Conservation (phyloP, 805 yeast species). For the Lachancea sp. region DNA sequence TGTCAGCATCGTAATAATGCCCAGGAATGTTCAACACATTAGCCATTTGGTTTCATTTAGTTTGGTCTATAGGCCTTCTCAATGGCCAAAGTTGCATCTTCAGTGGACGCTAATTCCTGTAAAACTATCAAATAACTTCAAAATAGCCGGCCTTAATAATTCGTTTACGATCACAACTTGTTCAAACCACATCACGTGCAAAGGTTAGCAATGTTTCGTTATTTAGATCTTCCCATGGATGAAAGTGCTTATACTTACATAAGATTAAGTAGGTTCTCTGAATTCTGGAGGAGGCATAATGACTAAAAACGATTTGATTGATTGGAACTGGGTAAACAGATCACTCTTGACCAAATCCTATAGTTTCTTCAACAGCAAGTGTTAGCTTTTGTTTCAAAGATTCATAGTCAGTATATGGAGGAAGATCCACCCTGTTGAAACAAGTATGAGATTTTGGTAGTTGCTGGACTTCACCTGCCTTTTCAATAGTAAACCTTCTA, state of each 20-base stretch:
- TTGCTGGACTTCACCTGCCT: constrained; percentile 91
- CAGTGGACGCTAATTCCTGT: not conserved
- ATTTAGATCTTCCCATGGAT: not conserved
- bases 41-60: not conserved
- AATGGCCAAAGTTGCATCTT: not conserved
- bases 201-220: too few species aligned
- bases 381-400: constrained; percentile 83
- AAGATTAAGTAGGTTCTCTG: not conserved
- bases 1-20: constrained; percentile 23
- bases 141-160: too few species aligned
- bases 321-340: not conserved
- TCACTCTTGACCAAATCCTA: constrained; percentile 96
- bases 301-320: too few species aligned
- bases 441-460: constrained; percentile 97
- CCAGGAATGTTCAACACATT: constrained; percentile 22
- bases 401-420: constrained; percentile 83
- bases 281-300: constrained; percentile 1
- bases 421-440: constrained; percentile 97
- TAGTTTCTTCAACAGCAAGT: constrained; percentile 96
- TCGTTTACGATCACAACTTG: too few species aligned
- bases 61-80: not conserved
- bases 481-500: constrained; percentile 95
- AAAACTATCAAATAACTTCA: too few species aligned
- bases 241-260: not conserved
- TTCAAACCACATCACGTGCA: too few species aligned